Percentiles rank a stretch among this genome's conserved stretches.
These are phyloP conservation scores for Colletotrichum cereale DNA, from an alignment of 2,329 filamentous ascomycete genomes.

Conservation along the genomic window DNA sequence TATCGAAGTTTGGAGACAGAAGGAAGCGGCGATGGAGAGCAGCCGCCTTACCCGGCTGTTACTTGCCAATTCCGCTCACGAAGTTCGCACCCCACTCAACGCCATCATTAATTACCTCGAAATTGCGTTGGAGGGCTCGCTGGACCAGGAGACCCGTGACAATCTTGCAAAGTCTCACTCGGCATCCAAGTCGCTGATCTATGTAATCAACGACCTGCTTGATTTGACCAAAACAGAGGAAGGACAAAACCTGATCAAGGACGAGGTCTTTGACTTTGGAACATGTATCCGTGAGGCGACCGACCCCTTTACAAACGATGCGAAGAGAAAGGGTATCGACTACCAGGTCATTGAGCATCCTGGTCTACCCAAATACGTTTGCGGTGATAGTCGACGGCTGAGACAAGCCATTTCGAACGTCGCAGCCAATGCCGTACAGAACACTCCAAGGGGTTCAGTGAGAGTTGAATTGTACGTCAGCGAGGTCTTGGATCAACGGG, in stretches of 20 bases:
- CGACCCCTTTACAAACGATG: slow-evolving; percentile 79
- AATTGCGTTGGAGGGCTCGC: slow-evolving; percentile 83
- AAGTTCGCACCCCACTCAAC: slow-evolving; percentile 90
- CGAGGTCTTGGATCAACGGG: slow-evolving; percentile 64
- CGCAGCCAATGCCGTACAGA: slow-evolving; percentile 85
- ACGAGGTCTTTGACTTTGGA: slow-evolving; percentile 81
- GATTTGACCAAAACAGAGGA: slow-evolving; percentile 91
- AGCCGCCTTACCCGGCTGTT: slow-evolving; percentile 84
- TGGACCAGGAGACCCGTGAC: slow-evolving; percentile 87
- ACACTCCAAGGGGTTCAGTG: slow-evolving; percentile 77
- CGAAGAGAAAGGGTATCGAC: slow-evolving; percentile 78
- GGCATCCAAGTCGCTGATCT: slow-evolving; percentile 91
- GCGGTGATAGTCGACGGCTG: slow-evolving; percentile 84
- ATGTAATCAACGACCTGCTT: slow-evolving; percentile 92
- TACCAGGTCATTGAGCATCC: slow-evolving; percentile 78
- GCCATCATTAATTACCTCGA: slow-evolving; percentile 96
- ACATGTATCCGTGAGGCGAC: slow-evolving; percentile 82
- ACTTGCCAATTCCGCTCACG: slow-evolving; percentile 89
- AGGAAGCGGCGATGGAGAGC: slow-evolving; percentile 85
- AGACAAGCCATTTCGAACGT: slow-evolving; percentile 87
- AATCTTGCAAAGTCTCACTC: slow-evolving; percentile 88
- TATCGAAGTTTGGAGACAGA: slow-evolving; percentile 93
- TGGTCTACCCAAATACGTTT: slow-evolving; percentile 76
- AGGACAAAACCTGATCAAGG: slow-evolving; percentile 81
- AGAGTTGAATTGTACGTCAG: slow-evolving; percentile 77